phyloP scores from a whole-genome alignment of 2,329 filamentous ascomycete species.

The Botrytis galanthina region DNA sequence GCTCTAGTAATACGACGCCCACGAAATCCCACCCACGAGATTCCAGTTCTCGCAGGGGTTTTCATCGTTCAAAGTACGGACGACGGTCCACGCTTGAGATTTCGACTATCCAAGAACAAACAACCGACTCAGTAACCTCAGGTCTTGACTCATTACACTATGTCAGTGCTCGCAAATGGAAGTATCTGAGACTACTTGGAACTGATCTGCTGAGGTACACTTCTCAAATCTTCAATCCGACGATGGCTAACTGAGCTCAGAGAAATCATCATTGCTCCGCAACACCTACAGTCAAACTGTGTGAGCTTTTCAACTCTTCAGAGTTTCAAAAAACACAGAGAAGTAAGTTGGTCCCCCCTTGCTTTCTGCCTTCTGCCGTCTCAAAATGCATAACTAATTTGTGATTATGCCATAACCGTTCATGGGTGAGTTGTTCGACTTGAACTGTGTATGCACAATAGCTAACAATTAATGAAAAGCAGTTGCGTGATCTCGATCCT shows the following conservation, averaged over 20 bases:
- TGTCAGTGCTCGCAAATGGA: neutral
- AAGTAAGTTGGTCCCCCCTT: neutral
- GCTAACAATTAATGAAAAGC: neutral
- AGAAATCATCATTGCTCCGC: constrained; percentile 4
- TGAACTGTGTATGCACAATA: neutral
- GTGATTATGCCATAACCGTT: neutral
- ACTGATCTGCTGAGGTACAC: neutral
- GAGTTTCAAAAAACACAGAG: neutral
- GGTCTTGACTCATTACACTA: neutral
- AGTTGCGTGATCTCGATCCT: neutral
- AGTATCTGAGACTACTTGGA: neutral
- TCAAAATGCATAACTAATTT: neutral
- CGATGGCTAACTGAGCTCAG: neutral
- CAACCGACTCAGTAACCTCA: neutral
- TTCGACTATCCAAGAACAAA: neutral
- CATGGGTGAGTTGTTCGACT: neutral
- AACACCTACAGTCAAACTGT: neutral
- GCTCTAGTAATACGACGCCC: neutral
- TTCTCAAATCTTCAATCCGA: neutral
- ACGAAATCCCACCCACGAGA: neutral
- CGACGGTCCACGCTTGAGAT: neutral
- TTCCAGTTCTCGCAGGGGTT: neutral
- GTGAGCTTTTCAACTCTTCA: neutral
- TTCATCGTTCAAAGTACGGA: neutral
- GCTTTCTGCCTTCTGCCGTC: neutral